Base-by-base conservation (phyloP, 192 early-diverging fungal species). In the Gaertneriomyces sp. region DNA sequence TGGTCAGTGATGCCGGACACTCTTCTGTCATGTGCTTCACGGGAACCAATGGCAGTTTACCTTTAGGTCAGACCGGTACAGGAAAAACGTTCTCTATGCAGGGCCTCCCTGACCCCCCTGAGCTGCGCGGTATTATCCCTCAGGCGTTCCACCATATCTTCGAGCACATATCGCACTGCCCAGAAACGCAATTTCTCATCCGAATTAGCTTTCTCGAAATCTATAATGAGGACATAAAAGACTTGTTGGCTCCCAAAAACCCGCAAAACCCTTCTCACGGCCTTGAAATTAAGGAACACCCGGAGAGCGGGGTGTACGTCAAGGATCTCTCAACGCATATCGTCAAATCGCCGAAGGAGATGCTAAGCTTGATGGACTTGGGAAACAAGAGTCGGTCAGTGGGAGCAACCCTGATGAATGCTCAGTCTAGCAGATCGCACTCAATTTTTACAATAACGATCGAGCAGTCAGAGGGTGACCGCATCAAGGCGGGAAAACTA, bases 221-320 rank as follows among this genome's bases (percentile, higher is more conserved):
- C 69, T 96, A 96, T 80, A 94, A 96, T 70, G 94, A 96, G 73
- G 86, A 87, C 53, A 92, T 96, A 58, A 88, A 87, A 57, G 94
- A 96, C 66, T 73, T 96, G 45, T 79, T 96, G 82, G 75, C 66
- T 65, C 79, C 42, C 77, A 85, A 69, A 84, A 81, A 52, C 55
- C 62, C 72, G 46, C 69, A 69, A 45, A 64, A 67, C 42, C 62
- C 62, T 7, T 46, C 14, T 7, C 46, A 63, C 12, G 69, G 71
- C 7, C 66, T 87, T 14, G 85, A 87, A 46, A 60, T 87, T 8
- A 87, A 87, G 53, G 85, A 87, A 55, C 73, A 85, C 53, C 83
- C 85, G 6, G 85, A 87, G n/a, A 81, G 75, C 19, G 85, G 85
- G n/a, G 80, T 87, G 6, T 87, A 84, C 69, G 85, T 87, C 52